Evolutionary conservation across 345 rosid species (phyloP).

Genomic region (Ceriops tagal): DNA sequence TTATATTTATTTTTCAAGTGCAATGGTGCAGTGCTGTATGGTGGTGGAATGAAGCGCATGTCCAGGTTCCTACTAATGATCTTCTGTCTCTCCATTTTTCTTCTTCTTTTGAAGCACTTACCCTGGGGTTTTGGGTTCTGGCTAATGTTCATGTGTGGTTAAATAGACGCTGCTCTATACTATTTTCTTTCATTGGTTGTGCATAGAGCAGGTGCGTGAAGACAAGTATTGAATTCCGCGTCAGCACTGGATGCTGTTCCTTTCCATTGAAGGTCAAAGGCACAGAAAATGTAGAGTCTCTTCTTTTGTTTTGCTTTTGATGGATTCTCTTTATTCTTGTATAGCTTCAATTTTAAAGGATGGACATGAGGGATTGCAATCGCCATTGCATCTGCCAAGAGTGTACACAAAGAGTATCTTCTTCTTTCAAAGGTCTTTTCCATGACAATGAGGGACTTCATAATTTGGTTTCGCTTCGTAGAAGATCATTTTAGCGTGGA

Average conservation of each 20-base stretch:
- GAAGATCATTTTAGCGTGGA: slow-evolving; percentile 18
- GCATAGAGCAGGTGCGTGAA: slow-evolving; percentile 22
- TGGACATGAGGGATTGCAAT: slow-evolving; percentile 4
- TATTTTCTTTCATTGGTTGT: too few species aligned
- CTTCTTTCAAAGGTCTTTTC: slow-evolving; percentile 3
- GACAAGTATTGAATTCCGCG: slow-evolving; percentile 2
- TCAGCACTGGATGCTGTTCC: slow-evolving; percentile 12
- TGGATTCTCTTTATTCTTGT: not conserved
- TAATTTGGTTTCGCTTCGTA: slow-evolving; percentile 13
- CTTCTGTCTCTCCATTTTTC: not conserved
- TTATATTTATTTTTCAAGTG: too few species aligned
- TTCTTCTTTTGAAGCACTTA: slow-evolving; percentile 10
- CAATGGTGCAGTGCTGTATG: not conserved
- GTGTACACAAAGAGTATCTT: slow-evolving; percentile 9
- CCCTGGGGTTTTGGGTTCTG: slow-evolving; percentile 1
- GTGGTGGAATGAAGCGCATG: slow-evolving; percentile 23
- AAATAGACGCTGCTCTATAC: not conserved
- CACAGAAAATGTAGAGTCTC: not conserved
- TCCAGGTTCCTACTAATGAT: slow-evolving; percentile 11
- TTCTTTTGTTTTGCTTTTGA: not conserved
- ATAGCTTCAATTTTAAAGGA: not conserved
- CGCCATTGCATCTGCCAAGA: slow-evolving; percentile 9
- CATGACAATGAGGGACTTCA: slow-evolving; percentile 1
- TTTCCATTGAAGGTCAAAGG: slow-evolving; percentile 16
- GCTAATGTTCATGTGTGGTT: not conserved